These are phyloP conservation scores for Macadamia tetraphylla DNA, from an alignment of 164 flowering plant species.

Conservation along the genomic window DNA sequence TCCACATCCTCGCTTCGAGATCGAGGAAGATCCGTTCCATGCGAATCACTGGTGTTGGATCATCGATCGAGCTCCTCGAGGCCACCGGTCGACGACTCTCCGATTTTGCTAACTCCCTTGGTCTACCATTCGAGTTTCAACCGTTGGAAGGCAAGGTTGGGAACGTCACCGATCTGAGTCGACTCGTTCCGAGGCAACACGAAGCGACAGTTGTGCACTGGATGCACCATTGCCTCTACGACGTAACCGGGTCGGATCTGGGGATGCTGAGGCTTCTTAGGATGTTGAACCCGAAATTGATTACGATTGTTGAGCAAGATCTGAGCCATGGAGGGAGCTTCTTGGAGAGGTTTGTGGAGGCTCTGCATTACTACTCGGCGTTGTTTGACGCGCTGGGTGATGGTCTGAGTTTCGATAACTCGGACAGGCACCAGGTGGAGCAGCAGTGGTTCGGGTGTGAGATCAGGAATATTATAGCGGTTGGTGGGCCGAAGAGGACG, in stretches of 20 bases:
- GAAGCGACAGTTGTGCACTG: conserved; percentile 77
- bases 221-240: conserved; percentile 87
- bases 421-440: conserved; percentile 76
- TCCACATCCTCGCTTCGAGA: conserved; percentile 82
- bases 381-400: conserved; percentile 87
- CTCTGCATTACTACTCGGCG: conserved; percentile 92
- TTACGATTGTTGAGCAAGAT: conserved; percentile 83
- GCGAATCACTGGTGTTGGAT: conserved; percentile 74
- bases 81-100: conserved; percentile 74
- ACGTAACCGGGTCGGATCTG: conserved; percentile 67
- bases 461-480: conserved; percentile 81
- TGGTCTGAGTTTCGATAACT: conserved; percentile 44
- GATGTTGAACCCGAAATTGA: conserved; percentile 50
- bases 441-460: conserved; percentile 76
- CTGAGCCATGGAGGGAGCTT: conserved; percentile 66
- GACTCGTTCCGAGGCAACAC: conserved; percentile 31
- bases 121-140: conserved; percentile 71
- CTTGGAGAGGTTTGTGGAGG: conserved; percentile 74
- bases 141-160: conserved; percentile 71
- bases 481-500: conserved; percentile 78
- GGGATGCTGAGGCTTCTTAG: conserved; percentile 47
- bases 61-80: conserved; percentile 50
- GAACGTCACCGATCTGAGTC: conserved; percentile 36
- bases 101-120: conserved; percentile 74
- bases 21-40: conserved; percentile 46